Base-by-base conservation (phyloP, 208 protist genomes). In the Porcisia deanei region DNA sequence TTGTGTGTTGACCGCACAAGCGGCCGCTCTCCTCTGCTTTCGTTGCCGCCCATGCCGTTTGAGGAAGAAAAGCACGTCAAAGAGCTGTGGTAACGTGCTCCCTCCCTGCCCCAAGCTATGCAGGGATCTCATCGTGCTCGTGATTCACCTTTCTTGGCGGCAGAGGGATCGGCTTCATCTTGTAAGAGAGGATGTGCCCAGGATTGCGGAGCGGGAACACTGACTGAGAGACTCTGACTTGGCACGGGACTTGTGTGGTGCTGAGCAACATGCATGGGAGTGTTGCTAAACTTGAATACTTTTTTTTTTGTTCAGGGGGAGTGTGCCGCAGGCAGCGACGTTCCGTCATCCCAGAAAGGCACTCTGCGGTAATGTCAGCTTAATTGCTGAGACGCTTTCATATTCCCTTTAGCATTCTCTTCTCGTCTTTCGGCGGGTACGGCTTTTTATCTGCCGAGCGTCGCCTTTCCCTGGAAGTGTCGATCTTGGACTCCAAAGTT, bases 1-100 rank as follows among this genome's bases (percentile, higher is more conserved):
- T 47, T 75, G 25, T 22, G 64, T 41, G 18, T 18, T 45, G 54
- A n/a, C 25, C 53, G 25, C 7, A n/a, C 3, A 7, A 14, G 52
- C 70, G 22, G 16, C 39, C 3, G 16, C 34, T n/a, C 57, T 8
- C 37, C 45, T 1, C 73, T 55, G 52, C 7, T 52, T 14, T 25
- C 18, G 53, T 68, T 81, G 71, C 49, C 60, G 2, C 34, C 73
- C 4, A 55, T 82, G 43, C 73, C 72, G 0, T 43, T 74, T 34
- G 77, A 64, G 39, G 77, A 82, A 18, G 77, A 82, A 10, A 55
- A 64, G 65, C 39, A 74, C 60, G 65, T 82, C 49, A 77, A 77
- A 49, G 71, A 76, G 66, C 34, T 81, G 52, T 81, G 77, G 77
- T 81, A 49, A 72, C 14, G 30, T 14, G 20, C 34, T 47, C 20